Conservation (phyloP, 1,284 basidiomycete species). For the Cutaneotrichosporon cyanovorans region DNA sequence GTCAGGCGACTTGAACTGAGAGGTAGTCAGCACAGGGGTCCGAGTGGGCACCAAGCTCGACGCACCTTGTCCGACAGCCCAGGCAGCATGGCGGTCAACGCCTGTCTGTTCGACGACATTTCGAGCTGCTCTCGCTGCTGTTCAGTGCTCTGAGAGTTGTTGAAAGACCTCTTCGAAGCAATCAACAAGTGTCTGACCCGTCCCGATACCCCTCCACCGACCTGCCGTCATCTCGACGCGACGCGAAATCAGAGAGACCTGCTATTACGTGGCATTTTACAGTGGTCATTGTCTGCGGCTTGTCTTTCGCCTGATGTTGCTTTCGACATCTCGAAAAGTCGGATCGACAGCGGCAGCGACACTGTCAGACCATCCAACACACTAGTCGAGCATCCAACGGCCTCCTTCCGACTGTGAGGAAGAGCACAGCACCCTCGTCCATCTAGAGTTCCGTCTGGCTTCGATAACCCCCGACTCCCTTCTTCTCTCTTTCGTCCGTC, state of each 20-base stretch:
- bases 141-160: too few species aligned
- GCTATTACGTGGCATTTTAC: too few species aligned
- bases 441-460: too few species aligned
- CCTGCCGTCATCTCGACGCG: too few species aligned
- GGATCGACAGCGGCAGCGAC: background rate
- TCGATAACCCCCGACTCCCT: background rate
- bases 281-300: too few species aligned
- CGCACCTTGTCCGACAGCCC: conserved; percentile 18
- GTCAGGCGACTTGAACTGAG: conserved; percentile 38
- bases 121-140: background rate
- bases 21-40: background rate
- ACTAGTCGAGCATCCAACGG: too few species aligned
- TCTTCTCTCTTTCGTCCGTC: background rate
- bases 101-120: conserved; percentile 9
- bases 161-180: too few species aligned
- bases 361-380: background rate
- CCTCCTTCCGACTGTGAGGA: too few species aligned
- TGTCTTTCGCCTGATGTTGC: background rate
- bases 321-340: background rate
- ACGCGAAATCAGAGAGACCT: too few species aligned
- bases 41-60: background rate
- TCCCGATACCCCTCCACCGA: too few species aligned
- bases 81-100: conserved; percentile 14
- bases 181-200: too few species aligned
- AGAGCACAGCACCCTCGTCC: too few species aligned